phyloP scores from a whole-genome alignment of 331 rosid species.

The Rhamnella rubrinervis region DNA sequence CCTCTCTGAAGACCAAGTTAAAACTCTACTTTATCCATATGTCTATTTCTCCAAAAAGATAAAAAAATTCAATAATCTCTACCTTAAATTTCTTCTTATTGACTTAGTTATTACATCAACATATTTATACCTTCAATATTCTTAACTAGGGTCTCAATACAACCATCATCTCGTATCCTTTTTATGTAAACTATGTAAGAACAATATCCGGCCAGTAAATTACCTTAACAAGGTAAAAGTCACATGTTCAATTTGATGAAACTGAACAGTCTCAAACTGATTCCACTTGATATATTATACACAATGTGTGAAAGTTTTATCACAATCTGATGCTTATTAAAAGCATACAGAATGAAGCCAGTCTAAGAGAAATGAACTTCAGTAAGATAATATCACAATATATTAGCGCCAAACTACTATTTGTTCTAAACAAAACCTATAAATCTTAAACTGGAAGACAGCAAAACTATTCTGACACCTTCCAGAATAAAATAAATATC shows the following conservation, averaged over 20 bases:
- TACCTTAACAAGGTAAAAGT: neutral
- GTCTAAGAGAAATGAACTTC: neutral
- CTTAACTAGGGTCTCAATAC: neutral
- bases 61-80: too few species aligned
- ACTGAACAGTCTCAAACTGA: neutral
- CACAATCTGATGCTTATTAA: neutral
- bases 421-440: neutral
- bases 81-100: neutral
- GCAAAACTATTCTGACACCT: too few species aligned
- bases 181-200: neutral
- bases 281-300: neutral
- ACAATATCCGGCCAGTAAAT: neutral
- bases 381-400: neutral
- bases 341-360: constrained; percentile 2
- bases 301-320: neutral
- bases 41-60: neutral
- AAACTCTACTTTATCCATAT: neutral
- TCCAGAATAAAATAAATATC: neutral
- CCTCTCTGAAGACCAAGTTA: neutral
- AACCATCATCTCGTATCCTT: neutral
- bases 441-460: neutral
- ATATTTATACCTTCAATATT: neutral
- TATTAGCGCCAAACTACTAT: neutral
- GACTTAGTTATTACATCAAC: neutral
- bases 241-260: neutral